Conservation (phyloP, 768 basidiomycete species). For the Suillus tomentosus region DNA sequence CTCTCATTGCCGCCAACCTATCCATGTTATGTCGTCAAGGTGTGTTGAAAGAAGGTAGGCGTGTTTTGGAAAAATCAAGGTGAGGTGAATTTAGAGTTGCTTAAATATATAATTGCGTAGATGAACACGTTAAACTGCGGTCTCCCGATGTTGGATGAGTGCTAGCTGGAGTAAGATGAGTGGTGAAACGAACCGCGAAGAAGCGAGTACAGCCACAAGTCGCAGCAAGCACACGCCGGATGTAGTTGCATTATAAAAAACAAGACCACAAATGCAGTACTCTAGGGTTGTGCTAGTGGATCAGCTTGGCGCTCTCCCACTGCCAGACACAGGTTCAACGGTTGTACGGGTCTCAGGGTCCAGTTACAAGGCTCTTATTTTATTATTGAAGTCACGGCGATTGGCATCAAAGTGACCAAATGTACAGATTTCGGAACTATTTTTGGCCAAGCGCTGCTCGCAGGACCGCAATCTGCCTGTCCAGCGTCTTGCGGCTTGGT, state of each 20-base stretch:
- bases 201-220: constrained; percentile 6
- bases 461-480: constrained; percentile 80
- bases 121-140: not conserved
- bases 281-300: not conserved
- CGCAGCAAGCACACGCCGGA: not conserved
- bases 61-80: not conserved
- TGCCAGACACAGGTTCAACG: not conserved
- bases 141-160: not conserved
- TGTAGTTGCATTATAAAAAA: not conserved
- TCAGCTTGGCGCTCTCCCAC: not conserved
- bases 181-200: not conserved
- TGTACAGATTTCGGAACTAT: not conserved
- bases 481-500: constrained; percentile 80
- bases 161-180: constrained; percentile 2
- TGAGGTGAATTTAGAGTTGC: not conserved
- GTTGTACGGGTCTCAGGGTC: not conserved
- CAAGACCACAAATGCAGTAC: not conserved
- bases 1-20: constrained; percentile 86
- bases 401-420: not conserved
- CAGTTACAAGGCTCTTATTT: not conserved
- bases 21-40: constrained; percentile 70
- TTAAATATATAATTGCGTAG: not conserved
- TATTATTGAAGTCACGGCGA: not conserved
- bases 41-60: constrained; percentile 33
- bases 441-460: constrained; percentile 52